A percentile compares a stretch with the other conserved stretches of the same genome.
Conservation (phyloP, 345 rosid genomes). For the Erodium maritimum region DNA sequence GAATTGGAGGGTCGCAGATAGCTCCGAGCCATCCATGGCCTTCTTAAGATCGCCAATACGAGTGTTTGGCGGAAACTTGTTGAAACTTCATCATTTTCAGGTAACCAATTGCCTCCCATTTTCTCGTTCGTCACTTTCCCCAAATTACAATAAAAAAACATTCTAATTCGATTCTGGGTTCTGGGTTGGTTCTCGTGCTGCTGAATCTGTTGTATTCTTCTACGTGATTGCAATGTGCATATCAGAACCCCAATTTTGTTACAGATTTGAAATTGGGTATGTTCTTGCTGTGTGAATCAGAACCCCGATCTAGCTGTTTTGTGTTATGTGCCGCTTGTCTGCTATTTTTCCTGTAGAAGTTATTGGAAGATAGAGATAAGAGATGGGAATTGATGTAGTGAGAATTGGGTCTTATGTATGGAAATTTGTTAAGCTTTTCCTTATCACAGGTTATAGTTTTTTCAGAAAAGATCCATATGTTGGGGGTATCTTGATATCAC, state of each 20-base stretch:
- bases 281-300: background rate
- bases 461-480: conserved; percentile 33
- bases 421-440: conserved; percentile 28
- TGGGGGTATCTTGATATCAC: conserved; percentile 21
- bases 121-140: background rate
- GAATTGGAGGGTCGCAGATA: background rate
- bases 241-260: background rate
- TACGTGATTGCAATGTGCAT: background rate
- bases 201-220: background rate
- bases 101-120: background rate
- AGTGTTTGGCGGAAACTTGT: background rate
- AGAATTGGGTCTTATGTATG: conserved; percentile 25
- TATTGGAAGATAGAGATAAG: background rate
- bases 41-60: background rate
- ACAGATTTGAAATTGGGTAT: background rate
- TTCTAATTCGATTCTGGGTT: background rate
- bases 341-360: background rate
- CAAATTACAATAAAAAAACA: too few species aligned
- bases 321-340: background rate
- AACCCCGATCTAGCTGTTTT: background rate
- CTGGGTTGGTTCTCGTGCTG: background rate
- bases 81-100: background rate
- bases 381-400: conserved; percentile 35
- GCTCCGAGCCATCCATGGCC: background rate
- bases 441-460: conserved; percentile 16